Evolutionary conservation across 2,329 filamentous ascomycete species (phyloP), one percentile per base, ranked within the genome.

Genomic region (Pseudogymnoascus sp.): DNA sequence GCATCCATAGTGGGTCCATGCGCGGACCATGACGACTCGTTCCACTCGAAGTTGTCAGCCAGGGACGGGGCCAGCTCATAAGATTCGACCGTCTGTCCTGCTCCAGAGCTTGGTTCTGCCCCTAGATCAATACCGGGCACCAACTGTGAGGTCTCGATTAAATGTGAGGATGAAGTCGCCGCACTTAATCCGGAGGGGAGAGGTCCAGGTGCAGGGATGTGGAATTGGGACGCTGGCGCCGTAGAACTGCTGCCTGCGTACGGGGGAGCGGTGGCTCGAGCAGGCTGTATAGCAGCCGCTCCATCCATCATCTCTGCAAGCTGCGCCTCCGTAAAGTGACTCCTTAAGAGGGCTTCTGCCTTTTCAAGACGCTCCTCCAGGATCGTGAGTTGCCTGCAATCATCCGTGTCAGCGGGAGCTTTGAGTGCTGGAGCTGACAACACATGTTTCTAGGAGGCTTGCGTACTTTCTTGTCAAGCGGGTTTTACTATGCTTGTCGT

Each of bases 401-500:
- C n/a, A 58, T 25, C 14, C 37, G 22, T 9, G 33, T 41, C 57
- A 58, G 11, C 22, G 15, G 57, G 20, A 58, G 14, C 25, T 7
- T 53, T 53, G n/a, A 28, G 47, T 33, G 9, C 35, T 14, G 35
- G 22, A 58, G 30, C 35, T 15, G 30, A 25, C 57, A 58, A 28
- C 33, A 39, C 35, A 58, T 41, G 33, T 39, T 9, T 33, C 30
- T 18, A 58, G 57, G 28, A 41, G 37, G 57, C 11, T 53, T 25
- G 30, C 57, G 2, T 58, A 58, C 57, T 58, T 58, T 37, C 57
- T 37, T 37, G 57, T 58, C 30, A 58, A 22, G 20, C 57, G 57
- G 37, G 57, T 58, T 41, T 58, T 58, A 41, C 57, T 58, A 37
- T 58, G 57, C 57, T 58, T 58, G 57, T 58, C 57, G 15, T 58